Evolutionary conservation across 768 basidiomycete species (phyloP).

Genomic region (Rhodotorula kratochvilovae): DNA sequence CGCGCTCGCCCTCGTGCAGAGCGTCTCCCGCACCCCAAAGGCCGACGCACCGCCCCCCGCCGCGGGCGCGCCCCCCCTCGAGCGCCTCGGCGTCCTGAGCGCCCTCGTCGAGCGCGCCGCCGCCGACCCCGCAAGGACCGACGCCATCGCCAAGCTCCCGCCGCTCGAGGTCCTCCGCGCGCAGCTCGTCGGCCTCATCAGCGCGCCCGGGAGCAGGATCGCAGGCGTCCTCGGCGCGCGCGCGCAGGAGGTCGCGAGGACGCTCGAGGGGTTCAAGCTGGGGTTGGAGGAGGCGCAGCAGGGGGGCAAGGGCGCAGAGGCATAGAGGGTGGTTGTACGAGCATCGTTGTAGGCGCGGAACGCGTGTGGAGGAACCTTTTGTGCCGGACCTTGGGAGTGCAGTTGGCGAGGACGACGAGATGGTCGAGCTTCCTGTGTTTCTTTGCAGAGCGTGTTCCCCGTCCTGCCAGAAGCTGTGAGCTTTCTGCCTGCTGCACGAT

Average conservation of each 20-base stretch:
- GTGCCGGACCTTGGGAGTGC: no score
- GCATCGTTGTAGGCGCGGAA: no score
- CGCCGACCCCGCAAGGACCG: constrained; percentile 56
- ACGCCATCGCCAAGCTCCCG: constrained; percentile 66
- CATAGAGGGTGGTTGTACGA: background rate
- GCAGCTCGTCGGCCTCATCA: constrained; percentile 79
- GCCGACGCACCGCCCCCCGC: constrained; percentile 16
- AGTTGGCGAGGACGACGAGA: no score
- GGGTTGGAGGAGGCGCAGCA: constrained; percentile 56
- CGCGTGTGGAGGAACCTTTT: no score
- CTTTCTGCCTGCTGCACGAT: no score
- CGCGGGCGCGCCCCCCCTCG: constrained; percentile 48
- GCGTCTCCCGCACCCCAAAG: constrained; percentile 47
- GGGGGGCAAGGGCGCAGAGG: background rate
- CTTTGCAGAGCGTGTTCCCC: no score
- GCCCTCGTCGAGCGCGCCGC: constrained; percentile 76
- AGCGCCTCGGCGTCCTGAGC: constrained; percentile 61
- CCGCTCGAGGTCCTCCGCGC: constrained; percentile 69
- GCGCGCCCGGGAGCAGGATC: constrained; percentile 67
- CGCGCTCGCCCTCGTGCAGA: constrained; percentile 62
- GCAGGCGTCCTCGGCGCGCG: constrained; percentile 58
- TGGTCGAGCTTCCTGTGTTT: no score
- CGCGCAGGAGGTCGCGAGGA: constrained; percentile 58
- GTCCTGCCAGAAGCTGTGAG: no score
- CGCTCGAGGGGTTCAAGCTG: constrained; percentile 68